These are phyloP conservation scores for Sextonia rubra DNA, from an alignment of 164 flowering plant species.

Conservation along the genomic window DNA sequence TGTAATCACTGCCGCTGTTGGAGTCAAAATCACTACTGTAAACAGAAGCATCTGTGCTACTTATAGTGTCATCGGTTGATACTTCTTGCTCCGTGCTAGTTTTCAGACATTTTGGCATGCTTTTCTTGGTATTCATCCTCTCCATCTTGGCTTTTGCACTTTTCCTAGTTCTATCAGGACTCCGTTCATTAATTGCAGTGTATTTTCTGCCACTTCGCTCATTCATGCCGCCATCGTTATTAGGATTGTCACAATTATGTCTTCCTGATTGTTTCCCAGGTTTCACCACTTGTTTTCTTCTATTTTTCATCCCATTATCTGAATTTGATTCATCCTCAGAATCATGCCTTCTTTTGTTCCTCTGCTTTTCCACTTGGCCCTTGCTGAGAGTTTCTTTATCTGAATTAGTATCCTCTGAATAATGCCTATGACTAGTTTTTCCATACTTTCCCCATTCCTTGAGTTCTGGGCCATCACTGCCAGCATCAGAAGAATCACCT, in stretches of 20 bases:
- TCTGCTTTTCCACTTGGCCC: slow-evolving; percentile 10
- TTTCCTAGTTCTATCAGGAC: slow-evolving; percentile 7
- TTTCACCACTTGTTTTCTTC: slow-evolving; percentile 11
- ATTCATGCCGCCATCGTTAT: slow-evolving; percentile 9
- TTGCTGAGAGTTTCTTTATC: slow-evolving; percentile 8
- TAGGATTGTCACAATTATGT: slow-evolving; percentile 11
- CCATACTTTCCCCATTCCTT: slow-evolving; percentile 12
- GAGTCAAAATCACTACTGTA: slow-evolving; percentile 14
- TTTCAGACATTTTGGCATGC: not conserved
- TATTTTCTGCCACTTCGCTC: not conserved
- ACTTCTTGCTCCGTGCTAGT: slow-evolving; percentile 4
- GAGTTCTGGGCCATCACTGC: slow-evolving; percentile 9
- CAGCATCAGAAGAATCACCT: slow-evolving; percentile 24
- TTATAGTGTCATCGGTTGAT: slow-evolving; percentile 16
- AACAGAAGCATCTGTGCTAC: slow-evolving; percentile 3
- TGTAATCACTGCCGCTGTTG: slow-evolving; percentile 14
- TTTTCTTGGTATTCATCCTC: not conserved
- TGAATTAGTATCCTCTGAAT: slow-evolving; percentile 16
- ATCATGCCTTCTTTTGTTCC: slow-evolving; percentile 22
- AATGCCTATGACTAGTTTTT: slow-evolving; percentile 15
- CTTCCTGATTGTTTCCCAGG: slow-evolving; percentile 6
- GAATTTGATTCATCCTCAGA: slow-evolving; percentile 36
- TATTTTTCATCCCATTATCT: slow-evolving; percentile 15
- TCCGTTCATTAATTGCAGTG: not conserved
- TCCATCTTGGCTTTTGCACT: not conserved